These are phyloP conservation scores for Pistacia atlantica DNA, from an alignment of 345 rosid genomes.

Conservation along the genomic window DNA sequence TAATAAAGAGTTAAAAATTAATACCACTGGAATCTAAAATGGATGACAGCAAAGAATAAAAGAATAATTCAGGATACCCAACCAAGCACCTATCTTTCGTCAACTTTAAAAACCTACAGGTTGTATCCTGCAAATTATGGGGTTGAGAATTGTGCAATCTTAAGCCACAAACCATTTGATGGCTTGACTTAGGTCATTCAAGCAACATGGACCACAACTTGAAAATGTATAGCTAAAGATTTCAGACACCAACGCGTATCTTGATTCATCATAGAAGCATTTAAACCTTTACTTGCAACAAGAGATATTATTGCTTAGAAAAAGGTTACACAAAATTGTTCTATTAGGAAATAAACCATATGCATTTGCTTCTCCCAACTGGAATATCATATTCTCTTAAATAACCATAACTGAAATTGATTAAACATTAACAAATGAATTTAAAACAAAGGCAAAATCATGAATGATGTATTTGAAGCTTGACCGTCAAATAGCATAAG, in stretches of 20 bases:
- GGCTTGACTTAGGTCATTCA: background rate
- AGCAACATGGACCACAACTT: constrained; percentile 7
- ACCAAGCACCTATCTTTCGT: background rate
- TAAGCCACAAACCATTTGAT: background rate
- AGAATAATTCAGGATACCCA: background rate
- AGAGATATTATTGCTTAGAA: background rate
- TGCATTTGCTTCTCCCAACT: background rate
- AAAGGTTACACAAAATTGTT: background rate
- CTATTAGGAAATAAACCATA: background rate
- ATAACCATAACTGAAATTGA: background rate
- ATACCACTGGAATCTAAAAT: background rate
- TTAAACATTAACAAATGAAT: background rate
- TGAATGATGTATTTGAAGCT: background rate
- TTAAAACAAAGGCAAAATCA: background rate
- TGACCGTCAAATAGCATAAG: background rate
- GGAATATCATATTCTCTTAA: background rate
- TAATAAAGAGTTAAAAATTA: background rate
- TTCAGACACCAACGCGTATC: background rate
- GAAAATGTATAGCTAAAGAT: background rate
- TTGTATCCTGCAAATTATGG: background rate
- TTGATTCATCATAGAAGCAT: background rate
- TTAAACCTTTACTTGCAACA: background rate
- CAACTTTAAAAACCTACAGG: background rate
- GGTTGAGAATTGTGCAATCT: background rate
- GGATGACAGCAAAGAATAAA: background rate